These are phyloP conservation scores for Candida neerlandica DNA, from an alignment of 1,139 yeast species.

Conservation along the genomic window DNA sequence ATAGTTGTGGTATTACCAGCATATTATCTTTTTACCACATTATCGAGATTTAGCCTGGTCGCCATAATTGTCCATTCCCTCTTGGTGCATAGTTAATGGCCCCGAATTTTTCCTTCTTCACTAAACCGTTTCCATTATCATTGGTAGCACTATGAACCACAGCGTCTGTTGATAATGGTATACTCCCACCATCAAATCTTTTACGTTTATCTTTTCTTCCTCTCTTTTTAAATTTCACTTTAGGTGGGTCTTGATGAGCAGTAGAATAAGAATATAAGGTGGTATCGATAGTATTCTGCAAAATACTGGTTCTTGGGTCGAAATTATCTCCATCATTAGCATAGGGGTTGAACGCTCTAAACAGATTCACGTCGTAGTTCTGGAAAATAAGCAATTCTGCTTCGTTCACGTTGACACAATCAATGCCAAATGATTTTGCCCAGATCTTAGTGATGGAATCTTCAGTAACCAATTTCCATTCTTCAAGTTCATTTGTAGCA, in stretches of 20 bases:
- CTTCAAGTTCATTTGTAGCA: conserved; percentile 20
- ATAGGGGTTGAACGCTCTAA: conserved; percentile 31
- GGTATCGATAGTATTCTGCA: conserved; percentile 44
- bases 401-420: conserved; percentile 53
- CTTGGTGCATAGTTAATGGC: conserved; percentile 57
- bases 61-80: conserved; percentile 56
- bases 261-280: conserved; percentile 24
- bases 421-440: conserved; percentile 57
- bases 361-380: conserved; percentile 37
- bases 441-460: conserved; percentile 55
- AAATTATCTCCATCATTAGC: conserved; percentile 27
- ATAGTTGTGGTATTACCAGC: background rate
- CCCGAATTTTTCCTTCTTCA: conserved; percentile 45
- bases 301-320: conserved; percentile 26
- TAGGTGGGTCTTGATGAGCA: conserved; percentile 10
- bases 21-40: background rate
- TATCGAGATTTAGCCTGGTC: conserved; percentile 25
- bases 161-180: conserved; percentile 17
- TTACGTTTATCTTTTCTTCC: conserved; percentile 4
- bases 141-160: conserved; percentile 20
- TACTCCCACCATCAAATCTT: conserved; percentile 3
- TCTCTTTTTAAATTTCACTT: conserved; percentile 8
- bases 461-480: conserved; percentile 60
- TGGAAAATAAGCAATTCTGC: conserved; percentile 50
- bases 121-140: conserved; percentile 19